Base-by-base conservation (phyloP, 805 yeast genomes). In the Lipomyces yamadae region DNA sequence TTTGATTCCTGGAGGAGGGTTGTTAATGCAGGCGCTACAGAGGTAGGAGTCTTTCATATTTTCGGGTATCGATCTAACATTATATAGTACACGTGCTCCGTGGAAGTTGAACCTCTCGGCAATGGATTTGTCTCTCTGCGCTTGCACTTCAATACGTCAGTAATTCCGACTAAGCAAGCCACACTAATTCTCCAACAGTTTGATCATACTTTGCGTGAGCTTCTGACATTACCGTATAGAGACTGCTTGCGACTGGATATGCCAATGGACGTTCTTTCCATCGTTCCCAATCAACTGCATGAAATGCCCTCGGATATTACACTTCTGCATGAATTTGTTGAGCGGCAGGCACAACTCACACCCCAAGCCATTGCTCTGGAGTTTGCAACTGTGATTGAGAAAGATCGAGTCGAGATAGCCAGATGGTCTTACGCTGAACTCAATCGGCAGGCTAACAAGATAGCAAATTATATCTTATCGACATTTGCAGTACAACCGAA, bases 341-440 rank as follows among this genome's bases (percentile, higher is more conserved):
- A 72, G 53, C 33, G 52, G 7, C 59, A 59, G 33, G 70, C 74
- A 10, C 34, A 10, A 6, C 24, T 29, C 10, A 57, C 52, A 1
- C 74, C 74, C 6, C 18, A 60, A 6, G 56, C 32, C 4, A 15
- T 59, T 7, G 74, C 74, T 4, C 48, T 72, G 2, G 73, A 72
- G 34, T 70, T 67, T 64, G 72, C 71, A 7, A 13, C 55, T 2
- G 58, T n/a, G 2, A 63, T 68, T n/a, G 63, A 61, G 35, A 63
- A 48, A 4, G 58, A 45, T 11, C 18, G 10, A 1, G 35, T 45
- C 2, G 52, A 35, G 11, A 30, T 58, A 2, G n/a, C 24, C 13
- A 8, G 7, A n/a, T 73, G 72, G 72, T 67, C 73, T 5, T 73
- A 72, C 37, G 13, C 24, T 5, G 69, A 73, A 13, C 42, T 73